Evolutionary conservation across 202 grass and related monocot species (phyloP), one percentile per base, ranked within the genome.

Genomic region (Zoysia matrella): DNA sequence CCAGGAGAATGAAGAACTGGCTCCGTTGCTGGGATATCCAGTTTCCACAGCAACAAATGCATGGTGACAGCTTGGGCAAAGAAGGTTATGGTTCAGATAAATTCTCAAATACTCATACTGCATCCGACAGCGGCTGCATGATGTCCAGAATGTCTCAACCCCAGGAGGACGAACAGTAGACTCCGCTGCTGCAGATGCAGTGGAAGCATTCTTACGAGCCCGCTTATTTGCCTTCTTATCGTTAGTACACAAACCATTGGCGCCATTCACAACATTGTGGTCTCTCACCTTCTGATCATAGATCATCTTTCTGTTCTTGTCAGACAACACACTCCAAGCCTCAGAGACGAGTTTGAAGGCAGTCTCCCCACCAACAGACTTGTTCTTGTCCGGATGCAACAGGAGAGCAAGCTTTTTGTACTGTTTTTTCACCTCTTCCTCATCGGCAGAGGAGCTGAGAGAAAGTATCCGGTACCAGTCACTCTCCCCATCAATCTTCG

Each of bases 311-410:
- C 77, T 87, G 61, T 72, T 84, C 54, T 87, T 90, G 83, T 93
- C 95, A 67, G 92, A 98, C 60, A 98, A 80, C 54, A 98, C 85
- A 80, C 90, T 93, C 90, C 92, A 93, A 0, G 95, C 92, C 76
- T 98, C 90, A 2, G 90, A 98, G 75, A 98, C 93, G 61, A 98
- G 92, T 67, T 90, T 91, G 79, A 98, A 95, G 78, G 95, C 95
- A 74, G 83, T 87, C 88, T 98, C 95, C 7, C 92, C 90, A 40
- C 92, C 92, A 3, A 95, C 79, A 8, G 90, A 95, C 82, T 98
- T 98, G 88, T 98, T 98, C 83, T 98, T 98, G 80, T 99, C 96
- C 52, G 96, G 96, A 47, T 99, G 96, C 66, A 99, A 75, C 73
- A 90, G 88, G 43, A 99, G 87, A 15, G 91, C 92, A 80, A 99